Percentiles rank a stretch among this genome's conserved stretches.
Evolutionary conservation across 2,329 filamentous ascomycete genomes (phyloP).

Genomic region (Aspergillus puulaauensis): DNA sequence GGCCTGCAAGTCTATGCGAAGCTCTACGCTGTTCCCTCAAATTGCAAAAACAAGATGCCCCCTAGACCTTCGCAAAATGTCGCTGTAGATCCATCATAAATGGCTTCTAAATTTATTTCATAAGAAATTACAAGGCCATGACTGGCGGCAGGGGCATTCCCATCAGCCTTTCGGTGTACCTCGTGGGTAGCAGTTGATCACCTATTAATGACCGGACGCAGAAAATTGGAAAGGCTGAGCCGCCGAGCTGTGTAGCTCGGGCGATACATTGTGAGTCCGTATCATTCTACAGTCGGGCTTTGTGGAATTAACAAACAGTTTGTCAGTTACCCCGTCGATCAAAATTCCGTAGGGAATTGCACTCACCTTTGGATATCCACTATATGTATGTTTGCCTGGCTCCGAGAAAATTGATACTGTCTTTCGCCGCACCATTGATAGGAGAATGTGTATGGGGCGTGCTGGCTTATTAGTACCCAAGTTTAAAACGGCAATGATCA

Average conservation of each 20-base stretch:
- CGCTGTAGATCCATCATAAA: not conserved
- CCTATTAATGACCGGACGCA: not conserved
- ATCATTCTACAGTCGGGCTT: not conserved
- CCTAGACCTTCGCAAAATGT: not conserved
- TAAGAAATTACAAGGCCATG: not conserved
- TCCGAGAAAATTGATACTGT: not conserved
- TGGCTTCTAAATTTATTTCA: not conserved
- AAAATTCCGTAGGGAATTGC: not conserved
- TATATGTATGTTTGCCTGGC: not conserved
- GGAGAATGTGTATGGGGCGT: not conserved
- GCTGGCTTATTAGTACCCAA: not conserved
- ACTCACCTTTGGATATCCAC: not conserved
- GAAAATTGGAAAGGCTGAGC: not conserved
- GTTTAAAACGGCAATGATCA: not conserved
- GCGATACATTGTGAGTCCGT: no score
- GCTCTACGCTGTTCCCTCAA: not conserved
- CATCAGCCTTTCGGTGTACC: not conserved
- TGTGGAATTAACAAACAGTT: not conserved
- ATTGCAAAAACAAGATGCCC: not conserved
- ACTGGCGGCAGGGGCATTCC: not conserved
- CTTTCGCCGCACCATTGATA: not conserved
- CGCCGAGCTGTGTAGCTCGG: not conserved
- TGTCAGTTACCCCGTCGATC: not conserved
- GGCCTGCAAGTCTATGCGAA: not conserved
- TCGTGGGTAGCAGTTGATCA: no score